Evolutionary conservation across 2,329 filamentous ascomycete genomes (phyloP).

Genomic region (Colletotrichum karsti): DNA sequence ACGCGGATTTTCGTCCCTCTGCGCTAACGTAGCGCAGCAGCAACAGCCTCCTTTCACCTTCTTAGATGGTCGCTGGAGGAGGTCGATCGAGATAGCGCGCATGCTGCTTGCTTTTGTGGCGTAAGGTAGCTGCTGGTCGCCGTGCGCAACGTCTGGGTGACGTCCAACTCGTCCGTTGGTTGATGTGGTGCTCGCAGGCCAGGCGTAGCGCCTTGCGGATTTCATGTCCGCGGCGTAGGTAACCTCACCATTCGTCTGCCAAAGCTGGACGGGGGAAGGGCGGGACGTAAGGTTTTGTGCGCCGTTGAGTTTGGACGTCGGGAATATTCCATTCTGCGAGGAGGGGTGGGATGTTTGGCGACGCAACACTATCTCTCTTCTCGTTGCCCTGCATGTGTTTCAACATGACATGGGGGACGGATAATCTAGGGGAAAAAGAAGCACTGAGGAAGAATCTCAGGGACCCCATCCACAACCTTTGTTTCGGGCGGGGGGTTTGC

Average conservation of each 20-base stretch:
- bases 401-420: slow-evolving; percentile 15
- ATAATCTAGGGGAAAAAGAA: background rate
- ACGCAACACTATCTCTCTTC: slow-evolving; percentile 8
- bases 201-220: background rate
- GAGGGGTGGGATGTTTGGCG: background rate
- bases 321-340: background rate
- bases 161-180: background rate
- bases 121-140: slow-evolving; percentile 14
- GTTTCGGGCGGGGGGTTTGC: slow-evolving; percentile 22
- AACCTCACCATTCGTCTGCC: background rate
- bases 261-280: background rate
- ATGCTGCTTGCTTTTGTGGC: background rate
- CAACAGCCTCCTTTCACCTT: background rate
- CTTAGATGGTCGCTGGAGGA: background rate
- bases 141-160: slow-evolving; percentile 26
- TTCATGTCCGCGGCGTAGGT: background rate
- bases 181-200: background rate
- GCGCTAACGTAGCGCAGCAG: slow-evolving; percentile 3
- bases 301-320: background rate
- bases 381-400: slow-evolving; percentile 25
- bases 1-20: background rate
- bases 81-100: slow-evolving; percentile 18
- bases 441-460: background rate
- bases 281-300: background rate
- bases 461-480: slow-evolving; percentile 1